Conservation (phyloP, 2,329 filamentous ascomycete species). For the Aspergillus niger region DNA sequence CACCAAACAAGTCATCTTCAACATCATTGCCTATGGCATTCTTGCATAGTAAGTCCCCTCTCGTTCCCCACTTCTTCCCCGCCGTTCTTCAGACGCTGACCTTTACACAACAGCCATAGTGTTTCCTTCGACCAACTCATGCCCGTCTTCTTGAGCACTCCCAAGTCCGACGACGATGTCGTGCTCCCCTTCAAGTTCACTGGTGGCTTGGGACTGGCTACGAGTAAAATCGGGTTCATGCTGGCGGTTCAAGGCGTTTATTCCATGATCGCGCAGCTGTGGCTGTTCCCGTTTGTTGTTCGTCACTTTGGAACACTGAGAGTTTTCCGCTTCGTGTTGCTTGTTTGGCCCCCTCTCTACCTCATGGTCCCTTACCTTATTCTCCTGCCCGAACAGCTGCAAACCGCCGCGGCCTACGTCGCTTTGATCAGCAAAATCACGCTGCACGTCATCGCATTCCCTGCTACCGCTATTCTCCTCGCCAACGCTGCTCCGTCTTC, state of each 20-base stretch:
- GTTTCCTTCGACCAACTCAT: constrained; percentile 95
- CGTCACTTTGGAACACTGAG: constrained; percentile 74
- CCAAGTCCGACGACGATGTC: constrained; percentile 52
- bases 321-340: constrained; percentile 78
- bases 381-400: constrained; percentile 70
- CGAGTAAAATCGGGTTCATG: constrained; percentile 82
- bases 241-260: constrained; percentile 86
- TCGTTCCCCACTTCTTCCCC: not conserved
- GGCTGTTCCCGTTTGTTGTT: constrained; percentile 79
- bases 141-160: constrained; percentile 83
- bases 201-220: constrained; percentile 80
- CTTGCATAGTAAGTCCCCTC: constrained; percentile 78
- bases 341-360: constrained; percentile 86
- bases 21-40: constrained; percentile 87
- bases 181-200: constrained; percentile 83
- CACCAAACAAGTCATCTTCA: constrained; percentile 79
- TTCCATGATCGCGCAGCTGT: constrained; percentile 81
- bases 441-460: constrained; percentile 87
- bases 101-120: constrained; percentile 68
- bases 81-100: constrained; percentile 28
- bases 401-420: constrained; percentile 73
- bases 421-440: constrained; percentile 91
- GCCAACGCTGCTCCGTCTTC: constrained; percentile 85
- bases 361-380: constrained; percentile 85
- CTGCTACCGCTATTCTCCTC: constrained; percentile 83